phyloP scores from a whole-genome alignment of 2,329 filamentous ascomycete species.

The Stemphylium lycopersici region DNA sequence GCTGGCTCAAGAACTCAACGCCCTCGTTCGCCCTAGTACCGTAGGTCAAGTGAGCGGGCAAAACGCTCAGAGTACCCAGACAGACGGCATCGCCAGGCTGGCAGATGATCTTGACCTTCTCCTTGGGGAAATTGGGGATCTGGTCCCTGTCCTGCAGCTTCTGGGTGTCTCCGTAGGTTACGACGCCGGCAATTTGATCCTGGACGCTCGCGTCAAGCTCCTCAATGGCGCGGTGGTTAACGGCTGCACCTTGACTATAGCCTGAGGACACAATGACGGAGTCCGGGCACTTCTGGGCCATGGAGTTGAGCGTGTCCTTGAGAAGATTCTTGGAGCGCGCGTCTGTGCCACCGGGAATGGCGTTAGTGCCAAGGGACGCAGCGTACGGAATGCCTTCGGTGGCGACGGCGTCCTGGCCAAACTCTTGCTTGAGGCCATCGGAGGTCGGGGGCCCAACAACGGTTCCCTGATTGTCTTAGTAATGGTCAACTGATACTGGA shows the following conservation, averaged over 20 bases:
- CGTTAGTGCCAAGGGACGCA: conserved; percentile 35
- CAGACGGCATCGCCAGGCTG: conserved; percentile 60
- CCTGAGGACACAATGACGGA: conserved; percentile 40
- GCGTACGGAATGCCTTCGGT: conserved; percentile 45
- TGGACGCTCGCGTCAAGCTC: conserved; percentile 31
- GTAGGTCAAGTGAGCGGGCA: conserved; percentile 42
- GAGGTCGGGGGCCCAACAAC: conserved; percentile 42
- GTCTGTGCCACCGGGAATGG: conserved; percentile 41
- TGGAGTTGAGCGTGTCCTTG: conserved; percentile 30
- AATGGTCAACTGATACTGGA: conserved; percentile 14
- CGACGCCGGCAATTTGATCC: conserved; percentile 49
- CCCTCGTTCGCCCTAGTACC: conserved; percentile 37
- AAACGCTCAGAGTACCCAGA: conserved; percentile 48
- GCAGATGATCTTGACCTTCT: conserved; percentile 58
- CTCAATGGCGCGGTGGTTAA: conserved; percentile 43
- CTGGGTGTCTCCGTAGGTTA: conserved; percentile 57
- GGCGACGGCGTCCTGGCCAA: conserved; percentile 35
- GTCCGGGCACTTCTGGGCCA: conserved; percentile 42
- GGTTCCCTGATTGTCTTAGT: conserved; percentile 42
- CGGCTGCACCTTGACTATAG: conserved; percentile 45
- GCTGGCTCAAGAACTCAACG: conserved; percentile 32
- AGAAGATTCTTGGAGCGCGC: conserved; percentile 25
- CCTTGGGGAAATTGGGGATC: conserved; percentile 50
- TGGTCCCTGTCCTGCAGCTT: conserved; percentile 48
- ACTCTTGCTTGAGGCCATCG: conserved; percentile 35